Base-by-base conservation (phyloP, 2,329 filamentous ascomycete species). In the Calonectria fujianensis region DNA sequence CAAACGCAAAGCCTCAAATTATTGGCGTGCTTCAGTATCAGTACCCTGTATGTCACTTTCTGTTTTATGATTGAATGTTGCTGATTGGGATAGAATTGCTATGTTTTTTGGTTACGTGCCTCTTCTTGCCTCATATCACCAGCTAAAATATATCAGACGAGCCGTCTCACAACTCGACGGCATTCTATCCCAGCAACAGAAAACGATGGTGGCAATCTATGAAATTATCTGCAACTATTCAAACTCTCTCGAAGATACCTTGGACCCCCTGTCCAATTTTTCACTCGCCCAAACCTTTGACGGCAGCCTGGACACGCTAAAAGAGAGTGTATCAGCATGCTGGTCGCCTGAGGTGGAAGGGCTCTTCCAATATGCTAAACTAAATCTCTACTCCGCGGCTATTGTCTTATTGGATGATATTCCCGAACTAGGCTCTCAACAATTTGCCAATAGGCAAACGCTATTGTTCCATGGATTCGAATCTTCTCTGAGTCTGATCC, bases 191-290 rank as follows among this genome's bases (percentile, higher is more conserved):
- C 29, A n/a, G 3, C 52, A 57, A 32, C 52, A 57, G 52, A 9
- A 57, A 32, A n/a, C 29, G 4, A 18, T 57, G 29, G 16, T 29
- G 20, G 35, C 52, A 27, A 35, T 57, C 29, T 11, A 57, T 8
- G 52, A 57, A 35, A 57, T 57, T 9, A 29, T 57, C 31, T 57
- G 52, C 31, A 57, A 57, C 31, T 57, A 57, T 57, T 57, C 52
- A 1, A 35, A 35, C 35, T 57, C 52, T 20, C 52, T 57, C 10
- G 52, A 57, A 29, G 52, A 57, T 20, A 35, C 31, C 10, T 29
- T 31, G 10, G 52, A 57, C 18, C 52, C 52, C 29, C 27, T 35
- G 27, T 18, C 52, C 27, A 32, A 32, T 29, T 57, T 57, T 35
- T 57, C 52, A 20, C 52, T 57, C 18, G 29, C 52, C 14, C 52